Base-by-base conservation (phyloP, 768 basidiomycete genomes). In the Pulveroboletus sp. region DNA sequence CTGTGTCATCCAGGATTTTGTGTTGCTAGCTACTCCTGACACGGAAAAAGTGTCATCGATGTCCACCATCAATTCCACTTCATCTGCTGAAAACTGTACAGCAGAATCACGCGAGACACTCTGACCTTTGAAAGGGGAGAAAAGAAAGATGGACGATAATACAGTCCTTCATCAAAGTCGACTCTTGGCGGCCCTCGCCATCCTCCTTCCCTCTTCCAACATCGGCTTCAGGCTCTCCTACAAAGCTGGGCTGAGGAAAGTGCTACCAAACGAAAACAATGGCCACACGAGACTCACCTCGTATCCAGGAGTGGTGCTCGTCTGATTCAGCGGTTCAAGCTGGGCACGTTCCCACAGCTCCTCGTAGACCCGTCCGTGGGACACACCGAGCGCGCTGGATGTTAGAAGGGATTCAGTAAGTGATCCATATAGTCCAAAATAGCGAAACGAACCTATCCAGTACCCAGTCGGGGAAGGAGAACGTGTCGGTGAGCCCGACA, bases 381-480 rank as follows among this genome's bases (percentile, higher is more conserved):
- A 73, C 2, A 80, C 78, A 1, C 86, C 86, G 18, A 87, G 67
- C 0, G 82, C 80, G 62, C 84, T 84, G 32, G 49, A 15, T 8
- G 6, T 10, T n/a, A n/a, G n/a, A n/a, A n/a, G 14, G 17, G 36
- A 43, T 46, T 15, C 4, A 11, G 6, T 40, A 15, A 47, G 24
- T 17, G 1, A 27, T 4, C 26, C 30, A n/a, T 8, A n/a, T 27
- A 1, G 21, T 35, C 4, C 15, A 13, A 39, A 0, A 6, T 9
- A 43, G 8, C 1, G 8, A 27, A 24, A 39, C 50, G 14, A 43
- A 81, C 81, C 83, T 84, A 55, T 87, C 78, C 15, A 89, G 68
- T 45, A 86, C 80, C 82, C 84, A 89, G 57, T 89, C 86, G 0
- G 79, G 74, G 57, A 86, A 86, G 0, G 80, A 83, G 61, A 90